Conservation (phyloP, 2,329 filamentous ascomycete genomes). For the Colletotrichum aenigma region DNA sequence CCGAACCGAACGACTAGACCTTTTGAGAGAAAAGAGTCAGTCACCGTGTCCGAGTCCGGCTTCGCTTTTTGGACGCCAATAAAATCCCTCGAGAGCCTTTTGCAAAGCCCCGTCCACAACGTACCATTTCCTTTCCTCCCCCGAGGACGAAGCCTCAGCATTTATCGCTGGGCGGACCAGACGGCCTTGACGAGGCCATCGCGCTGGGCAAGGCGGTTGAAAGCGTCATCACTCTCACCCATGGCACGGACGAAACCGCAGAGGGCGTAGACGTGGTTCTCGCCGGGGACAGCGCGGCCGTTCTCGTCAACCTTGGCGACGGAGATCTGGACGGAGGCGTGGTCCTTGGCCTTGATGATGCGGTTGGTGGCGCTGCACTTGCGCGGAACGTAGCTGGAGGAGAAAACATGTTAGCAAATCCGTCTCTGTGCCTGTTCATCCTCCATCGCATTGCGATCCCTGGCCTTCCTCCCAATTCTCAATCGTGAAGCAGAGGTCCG, state of each 20-base stretch:
- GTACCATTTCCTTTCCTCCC: conserved; percentile 16
- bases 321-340: conserved; percentile 96
- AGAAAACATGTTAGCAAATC: conserved; percentile 30
- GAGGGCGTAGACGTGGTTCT: conserved; percentile 97
- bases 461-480: not conserved
- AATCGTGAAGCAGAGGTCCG: not conserved
- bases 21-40: not conserved
- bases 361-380: conserved; percentile 99
- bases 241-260: conserved; percentile 97
- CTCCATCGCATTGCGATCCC: not conserved
- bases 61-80: not conserved
- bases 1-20: conserved; percentile 23
- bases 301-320: conserved; percentile 99
- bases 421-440: not conserved
- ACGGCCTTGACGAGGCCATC: conserved; percentile 97
- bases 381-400: conserved; percentile 90
- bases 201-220: conserved; percentile 95
- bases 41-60: not conserved
- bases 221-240: conserved; percentile 95
- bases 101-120: not conserved
- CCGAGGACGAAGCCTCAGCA: conserved; percentile 19
- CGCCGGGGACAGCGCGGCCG: conserved; percentile 89
- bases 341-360: conserved; percentile 99
- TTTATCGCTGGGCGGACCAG: conserved; percentile 79
- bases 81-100: not conserved